Evolutionary conservation across 1,284 basidiomycete genomes (phyloP).

Genomic region (Inonotus obliquus): DNA sequence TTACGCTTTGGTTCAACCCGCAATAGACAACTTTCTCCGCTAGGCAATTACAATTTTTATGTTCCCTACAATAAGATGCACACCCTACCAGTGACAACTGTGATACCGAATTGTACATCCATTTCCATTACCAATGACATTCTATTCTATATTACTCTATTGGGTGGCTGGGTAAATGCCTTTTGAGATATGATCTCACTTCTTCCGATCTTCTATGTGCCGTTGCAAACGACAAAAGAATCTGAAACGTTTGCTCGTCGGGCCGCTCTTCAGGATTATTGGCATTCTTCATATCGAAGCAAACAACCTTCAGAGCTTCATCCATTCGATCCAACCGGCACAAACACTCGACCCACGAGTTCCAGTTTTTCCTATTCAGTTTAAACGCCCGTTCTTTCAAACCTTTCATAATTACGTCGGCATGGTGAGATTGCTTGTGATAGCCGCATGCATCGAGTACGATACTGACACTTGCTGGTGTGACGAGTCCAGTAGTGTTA

Average conservation of each 20-base stretch:
- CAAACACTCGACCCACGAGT: constrained; percentile 84
- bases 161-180: neutral
- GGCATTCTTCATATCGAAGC: constrained; percentile 56
- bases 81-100: neutral
- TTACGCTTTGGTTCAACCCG: constrained; percentile 8
- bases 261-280: constrained; percentile 37
- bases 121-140: neutral
- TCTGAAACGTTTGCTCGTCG: constrained; percentile 41
- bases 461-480: constrained; percentile 71
- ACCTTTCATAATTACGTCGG: constrained; percentile 47
- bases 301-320: constrained; percentile 65
- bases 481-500: constrained; percentile 51
- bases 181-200: constrained; percentile 31
- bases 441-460: constrained; percentile 82
- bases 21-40: neutral
- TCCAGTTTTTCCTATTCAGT: constrained; percentile 67
- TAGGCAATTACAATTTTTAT: neutral
- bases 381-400: constrained; percentile 46
- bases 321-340: constrained; percentile 63
- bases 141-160: neutral
- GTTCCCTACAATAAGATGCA: neutral
- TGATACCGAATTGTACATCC: neutral
- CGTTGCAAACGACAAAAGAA: constrained; percentile 52
- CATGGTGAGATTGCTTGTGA: constrained; percentile 46
- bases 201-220: constrained; percentile 38